These are phyloP conservation scores for Globisporangium mamillatum DNA, from an alignment of 352 stramenopile genomes.

Conservation along the genomic window DNA sequence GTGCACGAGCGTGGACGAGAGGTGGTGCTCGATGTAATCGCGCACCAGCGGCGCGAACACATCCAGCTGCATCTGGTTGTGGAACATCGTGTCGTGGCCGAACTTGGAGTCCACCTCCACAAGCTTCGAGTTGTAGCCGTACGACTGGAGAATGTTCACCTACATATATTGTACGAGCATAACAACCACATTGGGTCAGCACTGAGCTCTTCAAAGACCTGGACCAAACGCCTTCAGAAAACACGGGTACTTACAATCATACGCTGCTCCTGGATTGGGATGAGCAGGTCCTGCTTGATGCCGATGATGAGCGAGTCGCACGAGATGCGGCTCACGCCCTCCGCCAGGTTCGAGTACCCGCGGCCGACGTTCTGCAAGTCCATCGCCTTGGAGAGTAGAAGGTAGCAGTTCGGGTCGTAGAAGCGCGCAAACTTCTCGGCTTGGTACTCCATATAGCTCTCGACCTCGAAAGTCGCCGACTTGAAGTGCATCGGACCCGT, in stretches of 20 bases:
- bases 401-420: conserved; percentile 88
- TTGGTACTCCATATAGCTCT: conserved; percentile 91
- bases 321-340: conserved; percentile 70
- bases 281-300: conserved; percentile 82
- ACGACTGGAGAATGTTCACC: conserved; percentile 74
- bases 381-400: conserved; percentile 87
- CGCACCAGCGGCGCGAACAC: conserved; percentile 69
- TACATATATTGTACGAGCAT: neutral
- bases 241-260: conserved; percentile 39
- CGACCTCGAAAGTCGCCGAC: conserved; percentile 82
- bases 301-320: conserved; percentile 69
- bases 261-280: conserved; percentile 81
- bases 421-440: conserved; percentile 80
- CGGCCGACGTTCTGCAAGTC: conserved; percentile 80
- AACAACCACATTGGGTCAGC: neutral
- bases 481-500: conserved; percentile 68
- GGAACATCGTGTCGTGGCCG: conserved; percentile 88
- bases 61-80: conserved; percentile 74
- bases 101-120: conserved; percentile 84
- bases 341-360: conserved; percentile 62
- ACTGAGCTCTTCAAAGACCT: neutral
- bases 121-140: conserved; percentile 55
- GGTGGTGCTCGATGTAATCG: conserved; percentile 66
- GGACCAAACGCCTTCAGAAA: neutral
- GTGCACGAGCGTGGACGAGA: conserved; percentile 45